These are phyloP conservation scores for Colletotrichum sojae DNA, from an alignment of 2,329 filamentous ascomycete species.

Conservation along the genomic window DNA sequence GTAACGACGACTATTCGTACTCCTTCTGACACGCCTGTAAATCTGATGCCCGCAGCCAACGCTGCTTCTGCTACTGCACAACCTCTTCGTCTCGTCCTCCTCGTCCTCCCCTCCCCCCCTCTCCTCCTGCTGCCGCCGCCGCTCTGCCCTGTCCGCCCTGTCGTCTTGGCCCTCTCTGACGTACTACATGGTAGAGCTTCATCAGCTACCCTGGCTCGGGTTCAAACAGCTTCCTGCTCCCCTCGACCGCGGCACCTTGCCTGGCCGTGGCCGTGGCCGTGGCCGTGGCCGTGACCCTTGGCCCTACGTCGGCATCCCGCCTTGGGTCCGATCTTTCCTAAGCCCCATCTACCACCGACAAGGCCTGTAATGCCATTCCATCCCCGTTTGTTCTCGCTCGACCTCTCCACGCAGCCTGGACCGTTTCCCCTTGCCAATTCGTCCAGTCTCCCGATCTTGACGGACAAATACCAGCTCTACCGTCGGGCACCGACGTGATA, in stretches of 20 bases:
- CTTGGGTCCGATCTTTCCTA: conserved; percentile 29
- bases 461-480: conserved; percentile 36
- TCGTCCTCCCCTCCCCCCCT: background rate
- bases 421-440: conserved; percentile 27
- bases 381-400: conserved; percentile 14
- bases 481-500: conserved; percentile 39
- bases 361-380: conserved; percentile 18
- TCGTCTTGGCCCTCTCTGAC: conserved; percentile 36
- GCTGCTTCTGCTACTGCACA: conserved; percentile 5
- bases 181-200: conserved; percentile 39
- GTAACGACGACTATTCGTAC: conserved; percentile 15
- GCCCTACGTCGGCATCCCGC: conserved; percentile 36
- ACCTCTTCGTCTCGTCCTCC: background rate
- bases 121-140: background rate
- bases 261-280: conserved; percentile 27
- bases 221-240: conserved; percentile 38
- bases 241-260: conserved; percentile 38
- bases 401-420: conserved; percentile 29
- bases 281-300: conserved; percentile 6
- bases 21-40: conserved; percentile 19
- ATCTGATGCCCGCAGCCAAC: conserved; percentile 14
- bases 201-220: conserved; percentile 37
- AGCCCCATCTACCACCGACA: conserved; percentile 24
- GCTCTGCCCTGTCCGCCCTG: conserved; percentile 33
- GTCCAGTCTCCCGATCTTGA: conserved; percentile 37